These are phyloP conservation scores for Lasiosphaeria miniovina DNA, from an alignment of 495 filamentous ascomycete species.

Conservation along the genomic window DNA sequence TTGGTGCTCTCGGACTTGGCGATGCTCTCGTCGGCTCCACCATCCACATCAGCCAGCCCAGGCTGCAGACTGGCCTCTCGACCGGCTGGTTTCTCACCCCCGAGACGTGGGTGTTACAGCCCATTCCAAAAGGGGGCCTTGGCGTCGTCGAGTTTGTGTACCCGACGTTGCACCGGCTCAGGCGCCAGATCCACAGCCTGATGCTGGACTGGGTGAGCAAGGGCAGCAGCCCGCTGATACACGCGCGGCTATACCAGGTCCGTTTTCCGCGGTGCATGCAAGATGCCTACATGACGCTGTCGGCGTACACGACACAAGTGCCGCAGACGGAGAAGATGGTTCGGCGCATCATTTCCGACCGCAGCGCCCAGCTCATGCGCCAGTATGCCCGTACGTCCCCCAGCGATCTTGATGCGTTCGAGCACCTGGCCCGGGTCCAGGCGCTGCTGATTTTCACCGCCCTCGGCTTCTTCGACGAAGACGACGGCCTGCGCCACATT, in stretches of 20 bases:
- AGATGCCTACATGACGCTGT: constrained; percentile 25
- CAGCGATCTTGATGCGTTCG: constrained; percentile 17
- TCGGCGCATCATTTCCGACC: constrained; percentile 19
- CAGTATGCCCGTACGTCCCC: not conserved
- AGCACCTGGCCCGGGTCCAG: constrained; percentile 44
- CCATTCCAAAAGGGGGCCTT: constrained; percentile 1
- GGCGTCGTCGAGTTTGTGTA: not conserved
- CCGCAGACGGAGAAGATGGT: constrained; percentile 17
- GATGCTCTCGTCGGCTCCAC: not conserved
- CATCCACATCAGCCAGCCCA: not conserved
- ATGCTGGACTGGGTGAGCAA: constrained; percentile 23
- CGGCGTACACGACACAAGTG: constrained; percentile 13
- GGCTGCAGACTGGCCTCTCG: constrained; percentile 2
- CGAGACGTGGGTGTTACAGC: constrained; percentile 11
- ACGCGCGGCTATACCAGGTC: constrained; percentile 29
- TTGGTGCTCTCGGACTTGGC: too few species aligned
- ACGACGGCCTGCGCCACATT: constrained; percentile 44
- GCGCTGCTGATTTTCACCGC: constrained; percentile 48
- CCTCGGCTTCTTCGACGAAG: constrained; percentile 56
- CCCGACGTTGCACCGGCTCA: not conserved
- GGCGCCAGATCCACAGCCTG: constrained; percentile 9
- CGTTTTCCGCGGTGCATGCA: constrained; percentile 32
- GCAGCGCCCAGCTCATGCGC: constrained; percentile 1
- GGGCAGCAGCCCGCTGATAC: constrained; percentile 34
- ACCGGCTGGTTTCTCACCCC: constrained; percentile 14